These are phyloP conservation scores for Pecoramyces ruminantium DNA, from an alignment of 192 early-diverging fungal genomes.

Conservation along the genomic window DNA sequence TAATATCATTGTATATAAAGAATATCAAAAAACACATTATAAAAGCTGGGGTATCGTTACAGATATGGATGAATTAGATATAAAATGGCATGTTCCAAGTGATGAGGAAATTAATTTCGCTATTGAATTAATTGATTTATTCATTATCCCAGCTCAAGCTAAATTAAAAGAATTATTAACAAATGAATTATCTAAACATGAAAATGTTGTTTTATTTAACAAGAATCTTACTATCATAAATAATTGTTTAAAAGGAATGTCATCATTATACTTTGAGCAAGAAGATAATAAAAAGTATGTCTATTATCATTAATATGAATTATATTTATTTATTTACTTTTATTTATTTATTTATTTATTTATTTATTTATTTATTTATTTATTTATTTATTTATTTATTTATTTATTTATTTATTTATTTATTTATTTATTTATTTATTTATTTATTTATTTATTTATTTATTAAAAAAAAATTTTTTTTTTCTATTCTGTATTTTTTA, in stretches of 20 bases:
- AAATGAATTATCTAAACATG: slow-evolving; percentile 6
- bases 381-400: no score
- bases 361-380: no score
- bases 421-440: no score
- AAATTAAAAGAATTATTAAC: slow-evolving; percentile 21
- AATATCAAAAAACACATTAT: slow-evolving; percentile 29
- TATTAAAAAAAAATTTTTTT: no score
- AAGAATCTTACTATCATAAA: slow-evolving; percentile 23
- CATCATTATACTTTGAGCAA: slow-evolving; percentile 30
- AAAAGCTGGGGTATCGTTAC: slow-evolving; percentile 56
- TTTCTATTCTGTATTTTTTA: no score
- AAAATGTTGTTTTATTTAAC: slow-evolving; percentile 28
- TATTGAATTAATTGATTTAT: slow-evolving; percentile 34
- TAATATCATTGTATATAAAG: background rate
- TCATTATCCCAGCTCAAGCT: slow-evolving; percentile 21
- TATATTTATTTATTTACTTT: no score
- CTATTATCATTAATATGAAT: no score
- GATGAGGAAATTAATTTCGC: slow-evolving; percentile 49
- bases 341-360: no score
- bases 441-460: no score
- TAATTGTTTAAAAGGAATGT: slow-evolving; percentile 32
- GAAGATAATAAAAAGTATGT: slow-evolving; percentile 13
- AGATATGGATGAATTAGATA: slow-evolving; percentile 24
- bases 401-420: no score
- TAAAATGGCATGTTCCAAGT: slow-evolving; percentile 66